Base-by-base conservation (phyloP, 345 rosid species). In the Triadica sebifera region DNA sequence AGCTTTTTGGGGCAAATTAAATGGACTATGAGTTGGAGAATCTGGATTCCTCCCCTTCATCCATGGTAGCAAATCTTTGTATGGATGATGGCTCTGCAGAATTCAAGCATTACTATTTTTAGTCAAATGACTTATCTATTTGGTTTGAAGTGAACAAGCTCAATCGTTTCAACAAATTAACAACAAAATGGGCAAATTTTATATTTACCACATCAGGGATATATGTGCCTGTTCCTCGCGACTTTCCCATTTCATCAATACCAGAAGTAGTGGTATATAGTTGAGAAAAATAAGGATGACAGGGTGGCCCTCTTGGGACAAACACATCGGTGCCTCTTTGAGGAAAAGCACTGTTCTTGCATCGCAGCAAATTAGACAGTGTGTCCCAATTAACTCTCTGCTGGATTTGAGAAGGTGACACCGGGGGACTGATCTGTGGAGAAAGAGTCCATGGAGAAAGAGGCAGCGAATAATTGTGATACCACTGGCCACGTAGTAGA, bases 201-300 rank as follows among this genome's bases (percentile, higher is more conserved):
- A 70, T 25, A 66, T 50, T 47, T 88, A 91, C 97, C 93, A 50
- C 41, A 56, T 83, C 52, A 41, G 94, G 96, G 60, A 91, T 89
- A 68, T 74, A 91, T 56, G 93, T 87, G 75, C 97, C 91, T 0
- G 94, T 90, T 75, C 97, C 97, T 81, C 90, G 79, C 12, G 78
- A 85, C 78, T 73, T 90, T 59, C 82, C 71, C 69, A 47, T 45
- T 66, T 69, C 75, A 67, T 77, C 83, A 58, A 38, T 45, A 68
- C 77, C 79, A 59, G 58, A 75, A 65, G 75, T 64, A 53, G 80
- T 47, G 64, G 78, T 78, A 19, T 63, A 75, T 71, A 69, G 63
- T 37, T 73, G 83, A 8, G 73, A 58, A 41, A 56, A 65, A 80
- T 72, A 80, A 74, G 80, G 73, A 59, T 65, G 75, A 75, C 25